Evolutionary conservation across 176 grass and related monocot species (phyloP), one percentile per base, ranked within the genome.

Genomic region (Pontederia paniculata): DNA sequence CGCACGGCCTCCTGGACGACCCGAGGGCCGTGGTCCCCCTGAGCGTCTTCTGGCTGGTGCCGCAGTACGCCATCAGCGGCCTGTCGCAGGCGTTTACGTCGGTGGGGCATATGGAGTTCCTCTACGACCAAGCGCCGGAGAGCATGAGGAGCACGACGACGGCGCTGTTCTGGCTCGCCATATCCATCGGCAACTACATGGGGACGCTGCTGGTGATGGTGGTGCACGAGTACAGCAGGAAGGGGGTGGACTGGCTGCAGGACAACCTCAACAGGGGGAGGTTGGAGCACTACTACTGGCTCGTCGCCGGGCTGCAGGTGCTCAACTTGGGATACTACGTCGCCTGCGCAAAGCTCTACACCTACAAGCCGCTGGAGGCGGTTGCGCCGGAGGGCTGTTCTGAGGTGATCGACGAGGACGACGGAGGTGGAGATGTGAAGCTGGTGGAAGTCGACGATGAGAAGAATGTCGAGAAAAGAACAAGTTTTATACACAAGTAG

Each of bases 221-320:
- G 51, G 78, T 95, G 23, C 73, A 89, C 69, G 68, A 70, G 28
- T 78, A 45, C 61, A 73, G 76, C 44, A 80, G 22, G 21, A 78
- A 76, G 10, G 3, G 5, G 28, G 28, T 37, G 28, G 62, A 95
- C 54, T 89, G 89, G 85, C 89, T 95, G 5, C 85, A 82, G 74
- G 81, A 95, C 74, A 88, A 95, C 73, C 76, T 89, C 48, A 89
- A 89, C 65, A 77, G 82, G 69, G 89, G 78, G 41, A 95, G 77
- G 61, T 75, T 89, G 42, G 84, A 89, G 19, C 58, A 67, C 42
- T 97, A 87, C 68, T 97, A 97, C 65, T 90, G 91, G 86, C 64
- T 97, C 21, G 74, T 97, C 46, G 77, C 78, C 3, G 77, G 71
- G 1, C 51, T 96, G 60, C 79, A 89, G 75, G 77, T 77, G 11